Conservation (phyloP, 345 rosid genomes). For the Rhodomyrtus tomentosa region DNA sequence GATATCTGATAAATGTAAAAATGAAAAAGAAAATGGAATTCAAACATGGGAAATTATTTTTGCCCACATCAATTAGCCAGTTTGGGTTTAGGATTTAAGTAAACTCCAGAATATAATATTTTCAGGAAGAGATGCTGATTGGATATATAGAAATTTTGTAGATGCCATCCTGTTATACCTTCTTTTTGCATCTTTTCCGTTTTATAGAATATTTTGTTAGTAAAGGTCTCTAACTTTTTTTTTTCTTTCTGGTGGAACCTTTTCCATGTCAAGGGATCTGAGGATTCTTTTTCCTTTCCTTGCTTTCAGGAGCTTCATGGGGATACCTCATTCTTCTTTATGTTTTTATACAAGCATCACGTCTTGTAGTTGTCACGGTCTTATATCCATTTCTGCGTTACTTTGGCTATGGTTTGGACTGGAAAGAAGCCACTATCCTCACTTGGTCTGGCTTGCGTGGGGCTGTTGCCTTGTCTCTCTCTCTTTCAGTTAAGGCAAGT, state of each 20-base stretch:
- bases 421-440: slow-evolving; percentile 81
- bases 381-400: slow-evolving; percentile 49
- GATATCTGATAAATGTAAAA: not conserved
- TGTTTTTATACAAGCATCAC: slow-evolving; percentile 54
- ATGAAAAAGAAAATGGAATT: not conserved
- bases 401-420: slow-evolving; percentile 87
- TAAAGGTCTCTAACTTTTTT: not conserved
- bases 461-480: slow-evolving; percentile 87
- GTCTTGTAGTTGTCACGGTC: slow-evolving; percentile 58
- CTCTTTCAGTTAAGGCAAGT: slow-evolving; percentile 85
- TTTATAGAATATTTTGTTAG: not conserved
- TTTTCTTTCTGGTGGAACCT: not conserved
- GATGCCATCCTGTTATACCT: not conserved
- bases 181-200: not conserved
- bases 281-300: not conserved
- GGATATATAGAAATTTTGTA: not conserved
- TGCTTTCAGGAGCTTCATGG: slow-evolving; percentile 64
- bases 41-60: not conserved
- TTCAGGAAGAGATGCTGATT: not conserved
- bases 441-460: slow-evolving; percentile 94
- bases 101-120: not conserved
- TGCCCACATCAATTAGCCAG: not conserved
- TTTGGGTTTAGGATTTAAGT: not conserved
- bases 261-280: not conserved
- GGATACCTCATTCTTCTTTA: slow-evolving; percentile 70